Evolutionary conservation across 2,329 filamentous ascomycete species (phyloP).

Genomic region (Nectriaceae sp.): DNA sequence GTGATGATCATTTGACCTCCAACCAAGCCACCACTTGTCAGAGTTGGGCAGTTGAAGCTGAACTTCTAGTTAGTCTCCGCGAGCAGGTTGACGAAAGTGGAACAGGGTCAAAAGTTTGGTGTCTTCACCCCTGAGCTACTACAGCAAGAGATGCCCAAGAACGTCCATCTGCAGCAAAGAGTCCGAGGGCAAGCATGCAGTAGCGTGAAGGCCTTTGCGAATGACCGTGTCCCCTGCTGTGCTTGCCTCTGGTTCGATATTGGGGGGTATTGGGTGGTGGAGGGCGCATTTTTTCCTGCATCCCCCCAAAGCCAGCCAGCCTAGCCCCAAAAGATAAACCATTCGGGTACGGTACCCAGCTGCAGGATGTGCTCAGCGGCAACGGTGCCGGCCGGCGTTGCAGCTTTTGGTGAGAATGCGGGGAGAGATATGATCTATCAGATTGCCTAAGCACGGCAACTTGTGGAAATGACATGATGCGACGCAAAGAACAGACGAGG

Average conservation of each 20-base stretch:
- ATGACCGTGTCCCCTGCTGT: constrained; percentile 23
- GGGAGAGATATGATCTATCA: constrained; percentile 27
- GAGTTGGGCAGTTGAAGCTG: not conserved
- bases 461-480: constrained; percentile 24
- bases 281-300: no score
- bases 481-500: constrained; percentile 2
- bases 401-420: constrained; percentile 22
- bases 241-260: no score
- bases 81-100: not conserved
- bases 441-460: constrained; percentile 21
- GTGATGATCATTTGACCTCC: not conserved
- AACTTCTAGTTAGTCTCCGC: not conserved
- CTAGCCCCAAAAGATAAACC: not conserved
- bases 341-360: constrained; percentile 7
- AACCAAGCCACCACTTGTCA: not conserved
- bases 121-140: not conserved
- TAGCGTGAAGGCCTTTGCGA: constrained; percentile 3
- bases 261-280: no score
- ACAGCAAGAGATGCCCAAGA: constrained; percentile 19
- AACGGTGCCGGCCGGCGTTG: constrained; percentile 1
- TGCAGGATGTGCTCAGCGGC: constrained; percentile 4
- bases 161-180: constrained; percentile 27
- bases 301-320: not conserved
- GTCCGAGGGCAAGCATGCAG: constrained; percentile 6
- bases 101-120: not conserved